Base-by-base conservation (phyloP, 306 rosid species). In the Ochetophila trinervis region DNA sequence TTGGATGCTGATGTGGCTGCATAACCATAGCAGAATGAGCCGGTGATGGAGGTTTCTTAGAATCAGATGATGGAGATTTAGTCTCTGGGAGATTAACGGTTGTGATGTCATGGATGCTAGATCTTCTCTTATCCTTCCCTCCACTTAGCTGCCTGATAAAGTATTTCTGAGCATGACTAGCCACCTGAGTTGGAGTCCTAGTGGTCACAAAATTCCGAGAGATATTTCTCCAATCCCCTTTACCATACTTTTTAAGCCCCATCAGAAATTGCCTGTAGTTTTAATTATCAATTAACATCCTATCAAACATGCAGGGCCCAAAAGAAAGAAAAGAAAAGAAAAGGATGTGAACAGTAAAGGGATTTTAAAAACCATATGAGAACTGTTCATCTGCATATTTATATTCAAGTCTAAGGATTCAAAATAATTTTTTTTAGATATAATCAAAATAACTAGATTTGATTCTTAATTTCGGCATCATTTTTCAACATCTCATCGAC, bases 161-260 rank as follows among this genome's bases (percentile, higher is more conserved):
- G 79, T 85, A 91, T 76, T 91, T 91, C 61, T 91, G 97, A 68
- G 97, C 97, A 80, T 90, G 97, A 76, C 97, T 90, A 5, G 97
- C 97, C 7, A 90, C 97, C 71, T 90, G 97, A 14, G 97, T 91
- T 0, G 97, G 96, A 10, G 97, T 91, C 60, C 97, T 88, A 12
- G 91, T 74, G n/a, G 88, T 88, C 65, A 91, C 97, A 37, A 81
- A 91, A 74, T 85, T 91, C 51, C 82, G 72, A 13, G 97, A 87
- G 50, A 91, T 91, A 68, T 85, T 91, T 81, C 96, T 86, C 97
- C 97, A 91, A 27, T 91, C 97, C 18, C 97, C 97, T 77, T 91
- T 91, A 36, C 97, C 97, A 71, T 86, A 87, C 85, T 86, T 88
- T 77, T 91, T 83, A 37, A 91, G 91, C 35, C 97, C 97, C 88